Percentiles rank a stretch among this genome's conserved stretches.
Conservation (phyloP, 2,329 filamentous ascomycete genomes). For the Aphanocladium album region DNA sequence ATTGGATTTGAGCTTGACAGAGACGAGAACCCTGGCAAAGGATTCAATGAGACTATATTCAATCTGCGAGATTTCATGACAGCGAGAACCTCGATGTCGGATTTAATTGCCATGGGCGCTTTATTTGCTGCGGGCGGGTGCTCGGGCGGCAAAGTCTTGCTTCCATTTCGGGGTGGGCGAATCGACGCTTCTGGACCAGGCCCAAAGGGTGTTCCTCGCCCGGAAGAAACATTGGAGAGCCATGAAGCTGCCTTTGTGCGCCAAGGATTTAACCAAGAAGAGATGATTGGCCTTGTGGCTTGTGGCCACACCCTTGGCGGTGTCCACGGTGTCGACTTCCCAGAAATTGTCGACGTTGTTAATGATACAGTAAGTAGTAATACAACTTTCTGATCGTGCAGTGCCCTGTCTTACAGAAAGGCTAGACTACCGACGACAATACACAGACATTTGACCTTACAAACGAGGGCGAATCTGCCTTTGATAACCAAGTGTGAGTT, state of each 20-base stretch:
- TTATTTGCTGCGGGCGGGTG: slow-evolving; percentile 21
- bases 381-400: neutral
- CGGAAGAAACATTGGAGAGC: slow-evolving; percentile 12
- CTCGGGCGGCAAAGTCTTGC: slow-evolving; percentile 18
- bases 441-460: slow-evolving; percentile 15
- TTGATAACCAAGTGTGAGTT: slow-evolving; percentile 18
- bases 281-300: slow-evolving; percentile 24
- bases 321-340: slow-evolving; percentile 22
- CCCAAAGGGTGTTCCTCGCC: slow-evolving; percentile 14
- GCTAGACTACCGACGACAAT: slow-evolving; percentile 11
- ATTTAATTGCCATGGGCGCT: slow-evolving; percentile 25
- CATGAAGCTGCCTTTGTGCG: slow-evolving; percentile 14
- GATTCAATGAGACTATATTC: slow-evolving; percentile 27
- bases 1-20: slow-evolving; percentile 27
- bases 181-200: slow-evolving; percentile 15
- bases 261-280: slow-evolving; percentile 19
- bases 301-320: slow-evolving; percentile 24
- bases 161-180: slow-evolving; percentile 19
- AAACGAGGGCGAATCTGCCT: slow-evolving; percentile 12
- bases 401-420: neutral
- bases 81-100: slow-evolving; percentile 18
- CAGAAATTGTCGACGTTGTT: slow-evolving; percentile 18
- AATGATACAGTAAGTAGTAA: slow-evolving; percentile 1
- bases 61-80: slow-evolving; percentile 23
- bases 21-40: slow-evolving; percentile 24